A percentile compares a stretch with the other conserved stretches of the same genome.
phyloP scores from a whole-genome alignment of 345 rosid genomes.

The Euphorbia pulcherrima region DNA sequence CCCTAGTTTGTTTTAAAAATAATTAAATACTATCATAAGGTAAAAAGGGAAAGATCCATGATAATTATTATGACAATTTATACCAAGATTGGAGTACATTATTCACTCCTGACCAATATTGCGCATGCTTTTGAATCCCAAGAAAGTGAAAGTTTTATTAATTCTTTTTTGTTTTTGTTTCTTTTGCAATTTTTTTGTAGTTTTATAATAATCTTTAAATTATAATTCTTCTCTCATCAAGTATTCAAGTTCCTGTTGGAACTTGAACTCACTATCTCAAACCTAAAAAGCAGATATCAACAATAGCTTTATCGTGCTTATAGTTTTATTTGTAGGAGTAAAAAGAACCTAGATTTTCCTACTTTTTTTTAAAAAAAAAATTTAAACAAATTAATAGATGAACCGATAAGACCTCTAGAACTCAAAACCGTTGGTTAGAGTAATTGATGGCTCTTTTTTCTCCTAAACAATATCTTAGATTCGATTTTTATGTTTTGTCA shows the following conservation, averaged over 20 bases:
- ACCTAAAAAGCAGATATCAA: too few species aligned
- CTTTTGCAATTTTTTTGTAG: not conserved
- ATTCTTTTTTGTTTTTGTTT: constrained; percentile 9
- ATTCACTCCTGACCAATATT: constrained; percentile 16
- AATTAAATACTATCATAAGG: not conserved
- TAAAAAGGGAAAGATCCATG: constrained; percentile 17
- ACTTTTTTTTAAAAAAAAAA: constrained; percentile 6
- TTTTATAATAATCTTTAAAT: not conserved
- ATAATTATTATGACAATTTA: constrained; percentile 17
- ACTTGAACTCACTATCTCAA: constrained; percentile 25
- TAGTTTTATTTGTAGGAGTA: not conserved
- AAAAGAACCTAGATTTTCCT: not conserved
- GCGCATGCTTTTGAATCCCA: constrained; percentile 60
- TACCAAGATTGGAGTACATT: constrained; percentile 18
- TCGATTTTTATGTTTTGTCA: too few species aligned
- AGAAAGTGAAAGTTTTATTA: constrained; percentile 51
- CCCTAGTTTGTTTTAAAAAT: not conserved
- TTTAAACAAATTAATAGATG: too few species aligned
- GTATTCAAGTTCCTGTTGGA: constrained; percentile 38
- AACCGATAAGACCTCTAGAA: too few species aligned
- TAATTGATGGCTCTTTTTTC: too few species aligned
- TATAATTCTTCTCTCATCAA: too few species aligned
- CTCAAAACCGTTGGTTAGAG: too few species aligned
- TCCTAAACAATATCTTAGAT: too few species aligned
- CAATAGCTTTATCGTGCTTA: not conserved